A percentile compares a stretch with the other conserved stretches of the same genome.
Conservation (phyloP, 345 rosid species). For the Brassica rapa region DNA sequence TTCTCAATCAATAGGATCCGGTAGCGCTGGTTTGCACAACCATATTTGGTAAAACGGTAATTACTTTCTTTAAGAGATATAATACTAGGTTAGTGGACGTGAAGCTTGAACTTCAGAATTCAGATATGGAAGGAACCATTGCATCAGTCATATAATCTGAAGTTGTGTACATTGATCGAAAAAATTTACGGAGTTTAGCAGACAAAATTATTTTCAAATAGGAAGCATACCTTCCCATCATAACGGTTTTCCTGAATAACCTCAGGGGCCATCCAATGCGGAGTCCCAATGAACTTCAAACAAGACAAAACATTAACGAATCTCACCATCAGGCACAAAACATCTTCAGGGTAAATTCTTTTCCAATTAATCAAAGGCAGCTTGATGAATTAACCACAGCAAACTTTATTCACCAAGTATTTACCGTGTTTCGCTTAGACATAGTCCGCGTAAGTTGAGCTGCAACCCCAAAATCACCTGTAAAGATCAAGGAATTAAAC, state of each 20-base stretch:
- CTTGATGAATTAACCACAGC: slow-evolving; percentile 20
- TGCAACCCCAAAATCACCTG: slow-evolving; percentile 99
- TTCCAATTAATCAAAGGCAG: not conserved
- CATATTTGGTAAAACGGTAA: not conserved
- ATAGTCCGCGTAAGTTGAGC: slow-evolving; percentile 98
- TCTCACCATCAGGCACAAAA: slow-evolving; percentile 19
- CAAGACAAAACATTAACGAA: slow-evolving; percentile 14
- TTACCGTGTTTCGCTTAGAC: slow-evolving; percentile 97
- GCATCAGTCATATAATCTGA: slow-evolving; percentile 3
- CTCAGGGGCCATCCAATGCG: slow-evolving; percentile 99
- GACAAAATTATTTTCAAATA: slow-evolving; percentile 1
- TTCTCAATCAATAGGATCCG: not conserved
- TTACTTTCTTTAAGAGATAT: slow-evolving; percentile 11
- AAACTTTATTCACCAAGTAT: slow-evolving; percentile 9
- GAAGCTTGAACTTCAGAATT: not conserved
- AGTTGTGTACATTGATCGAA: not conserved
- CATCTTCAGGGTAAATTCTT: not conserved
- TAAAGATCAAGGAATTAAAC: slow-evolving; percentile 27
- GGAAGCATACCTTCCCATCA: slow-evolving; percentile 86
- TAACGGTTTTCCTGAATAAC: slow-evolving; percentile 99
- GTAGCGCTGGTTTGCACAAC: slow-evolving; percentile 12
- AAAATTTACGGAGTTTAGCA: not conserved
- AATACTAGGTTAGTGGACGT: not conserved
- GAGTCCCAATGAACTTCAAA: slow-evolving; percentile 95
- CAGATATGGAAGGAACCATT: not conserved